These are phyloP conservation scores for Cyberlindnera galapagoensis DNA, from an alignment of 805 yeast genomes.

Conservation along the genomic window DNA sequence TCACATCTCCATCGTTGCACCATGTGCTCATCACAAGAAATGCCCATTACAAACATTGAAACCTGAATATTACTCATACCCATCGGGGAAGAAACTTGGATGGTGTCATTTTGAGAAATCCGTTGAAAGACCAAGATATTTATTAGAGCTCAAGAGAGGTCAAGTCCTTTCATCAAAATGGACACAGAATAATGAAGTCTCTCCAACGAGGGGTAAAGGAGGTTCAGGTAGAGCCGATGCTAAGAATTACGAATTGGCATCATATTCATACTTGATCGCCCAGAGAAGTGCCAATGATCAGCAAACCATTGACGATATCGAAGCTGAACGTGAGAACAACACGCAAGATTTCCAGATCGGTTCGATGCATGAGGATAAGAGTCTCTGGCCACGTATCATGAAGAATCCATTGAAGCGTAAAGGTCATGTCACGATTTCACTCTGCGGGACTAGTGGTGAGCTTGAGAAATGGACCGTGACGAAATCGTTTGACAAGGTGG, in stretches of 20 bases:
- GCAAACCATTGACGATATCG: conserved; percentile 34
- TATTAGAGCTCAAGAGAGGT: conserved; percentile 84
- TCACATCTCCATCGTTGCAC: conserved; percentile 70
- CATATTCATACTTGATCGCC: conserved; percentile 67
- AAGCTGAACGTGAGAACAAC: conserved; percentile 30
- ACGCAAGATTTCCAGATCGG: conserved; percentile 18
- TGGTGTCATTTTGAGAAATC: conserved; percentile 74
- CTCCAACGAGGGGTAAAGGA: conserved; percentile 47
- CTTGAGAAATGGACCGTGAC: conserved; percentile 87
- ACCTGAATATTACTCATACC: conserved; percentile 53
- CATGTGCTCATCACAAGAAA: conserved; percentile 80
- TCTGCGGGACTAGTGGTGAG: conserved; percentile 74
- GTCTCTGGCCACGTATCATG: conserved; percentile 68
- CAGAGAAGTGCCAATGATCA: conserved; percentile 47
- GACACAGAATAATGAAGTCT: conserved; percentile 36
- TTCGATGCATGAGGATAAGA: conserved; percentile 18
- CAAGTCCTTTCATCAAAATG: conserved; percentile 65
- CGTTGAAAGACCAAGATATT: conserved; percentile 70
- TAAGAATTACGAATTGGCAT: conserved; percentile 62
- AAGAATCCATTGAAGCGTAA: conserved; percentile 69
- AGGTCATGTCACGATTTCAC: conserved; percentile 73
- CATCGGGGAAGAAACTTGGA: conserved; percentile 51
- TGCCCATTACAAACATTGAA: conserved; percentile 84
- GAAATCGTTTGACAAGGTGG: conserved; percentile 63
- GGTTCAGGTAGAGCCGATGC: conserved; percentile 73